These are phyloP conservation scores for Syzygium oleosum DNA, from an alignment of 345 rosid genomes.

Conservation along the genomic window DNA sequence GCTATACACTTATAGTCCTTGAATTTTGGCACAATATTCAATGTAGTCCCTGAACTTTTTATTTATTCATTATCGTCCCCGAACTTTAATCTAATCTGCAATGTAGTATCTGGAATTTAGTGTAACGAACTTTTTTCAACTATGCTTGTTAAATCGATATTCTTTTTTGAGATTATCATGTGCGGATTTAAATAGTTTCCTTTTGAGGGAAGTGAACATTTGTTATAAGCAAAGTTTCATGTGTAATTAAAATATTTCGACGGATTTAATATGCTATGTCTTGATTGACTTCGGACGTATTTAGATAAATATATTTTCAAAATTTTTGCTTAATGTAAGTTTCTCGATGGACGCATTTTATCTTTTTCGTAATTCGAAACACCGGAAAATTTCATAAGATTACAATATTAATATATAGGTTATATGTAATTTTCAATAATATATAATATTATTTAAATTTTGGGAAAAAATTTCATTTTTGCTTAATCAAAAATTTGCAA, in stretches of 20 bases:
- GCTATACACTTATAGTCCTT: too few species aligned
- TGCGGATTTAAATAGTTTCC: neutral
- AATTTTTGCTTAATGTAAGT: neutral
- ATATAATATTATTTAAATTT: too few species aligned
- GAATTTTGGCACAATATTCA: too few species aligned
- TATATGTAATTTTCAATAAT: neutral
- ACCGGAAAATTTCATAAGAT: neutral
- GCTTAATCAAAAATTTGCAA: too few species aligned
- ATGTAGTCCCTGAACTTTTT: too few species aligned
- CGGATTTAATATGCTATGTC: neutral
- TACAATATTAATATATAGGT: neutral
- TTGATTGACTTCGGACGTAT: neutral
- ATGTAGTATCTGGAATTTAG: too few species aligned
- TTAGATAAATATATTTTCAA: neutral
- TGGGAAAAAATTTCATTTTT: too few species aligned
- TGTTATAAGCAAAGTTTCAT: neutral
- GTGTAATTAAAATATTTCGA: neutral
- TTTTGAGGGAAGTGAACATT: neutral
- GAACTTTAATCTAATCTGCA: too few species aligned
- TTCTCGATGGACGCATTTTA: neutral
- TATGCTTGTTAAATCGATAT: too few species aligned
- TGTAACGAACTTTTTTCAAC: too few species aligned
- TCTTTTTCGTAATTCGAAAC: too few species aligned
- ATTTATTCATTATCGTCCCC: too few species aligned
- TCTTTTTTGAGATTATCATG: neutral